These are phyloP conservation scores for Stromatinia cepivora DNA, from an alignment of 2,329 filamentous ascomycete genomes.

Conservation along the genomic window DNA sequence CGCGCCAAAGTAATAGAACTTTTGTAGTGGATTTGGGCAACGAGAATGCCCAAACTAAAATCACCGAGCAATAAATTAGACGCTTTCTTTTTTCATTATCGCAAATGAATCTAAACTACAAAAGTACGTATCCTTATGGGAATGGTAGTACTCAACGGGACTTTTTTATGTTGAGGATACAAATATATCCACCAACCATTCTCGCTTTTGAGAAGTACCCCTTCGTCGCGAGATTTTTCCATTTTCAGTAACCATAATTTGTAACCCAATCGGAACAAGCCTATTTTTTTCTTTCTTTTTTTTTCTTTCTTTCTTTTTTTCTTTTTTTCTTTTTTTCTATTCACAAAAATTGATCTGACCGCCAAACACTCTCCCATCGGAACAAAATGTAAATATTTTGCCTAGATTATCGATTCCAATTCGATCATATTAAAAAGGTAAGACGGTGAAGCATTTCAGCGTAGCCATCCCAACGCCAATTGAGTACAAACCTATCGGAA, in stretches of 20 bases:
- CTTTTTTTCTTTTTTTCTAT: neutral
- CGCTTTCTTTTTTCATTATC: neutral
- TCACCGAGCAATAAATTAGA: neutral
- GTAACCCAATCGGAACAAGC: neutral
- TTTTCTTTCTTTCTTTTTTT: too few species aligned
- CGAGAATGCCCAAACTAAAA: neutral
- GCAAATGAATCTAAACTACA: neutral
- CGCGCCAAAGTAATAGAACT: neutral
- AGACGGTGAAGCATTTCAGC: slow-evolving; percentile 15
- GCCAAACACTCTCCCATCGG: neutral
- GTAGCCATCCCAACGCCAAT: slow-evolving; percentile 7
- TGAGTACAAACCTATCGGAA: slow-evolving; percentile 15
- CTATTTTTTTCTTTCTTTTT: neutral
- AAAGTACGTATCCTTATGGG: neutral
- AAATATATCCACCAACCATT: slow-evolving; percentile 14
- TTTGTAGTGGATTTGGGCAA: neutral
- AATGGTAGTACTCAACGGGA: slow-evolving; percentile 5
- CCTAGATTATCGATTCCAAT: neutral
- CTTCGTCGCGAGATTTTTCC: neutral
- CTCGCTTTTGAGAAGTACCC: neutral
- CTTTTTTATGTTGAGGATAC: neutral
- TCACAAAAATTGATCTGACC: neutral
- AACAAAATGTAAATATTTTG: neutral
- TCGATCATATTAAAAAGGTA: neutral
- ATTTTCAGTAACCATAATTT: neutral